Conservation (phyloP, 371 early-diverging fungal species). For the Dipsacomyces acuminosporus region DNA sequence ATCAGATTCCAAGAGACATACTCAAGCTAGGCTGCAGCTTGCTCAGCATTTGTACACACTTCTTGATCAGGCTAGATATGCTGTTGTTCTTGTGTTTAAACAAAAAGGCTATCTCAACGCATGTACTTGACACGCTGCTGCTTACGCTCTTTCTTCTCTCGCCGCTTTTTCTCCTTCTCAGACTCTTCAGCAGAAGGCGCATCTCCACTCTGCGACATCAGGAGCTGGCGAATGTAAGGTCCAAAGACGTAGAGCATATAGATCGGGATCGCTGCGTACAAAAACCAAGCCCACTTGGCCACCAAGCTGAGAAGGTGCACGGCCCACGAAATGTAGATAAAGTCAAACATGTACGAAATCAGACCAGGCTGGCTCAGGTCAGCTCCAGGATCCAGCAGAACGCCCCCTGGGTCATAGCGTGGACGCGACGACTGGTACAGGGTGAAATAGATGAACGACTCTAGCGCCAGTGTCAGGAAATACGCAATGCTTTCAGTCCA, state of each 20-base stretch:
- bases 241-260: slow-evolving; percentile 58
- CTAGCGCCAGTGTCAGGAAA: slow-evolving; percentile 19
- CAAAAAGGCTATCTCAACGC: not conserved
- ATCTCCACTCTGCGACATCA: slow-evolving; percentile 39
- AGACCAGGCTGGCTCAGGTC: slow-evolving; percentile 72
- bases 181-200: slow-evolving; percentile 5
- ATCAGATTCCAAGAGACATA: slow-evolving; percentile 43
- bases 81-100: too few species aligned
- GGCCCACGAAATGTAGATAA: slow-evolving; percentile 79
- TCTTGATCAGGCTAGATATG: too few species aligned
- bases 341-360: slow-evolving; percentile 79
- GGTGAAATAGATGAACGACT: slow-evolving; percentile 28
- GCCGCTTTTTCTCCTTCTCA: slow-evolving; percentile 29
- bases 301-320: slow-evolving; percentile 66
- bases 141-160: slow-evolving; percentile 43
- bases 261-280: slow-evolving; percentile 63
- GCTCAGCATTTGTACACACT: too few species aligned
- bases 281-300: slow-evolving; percentile 65
- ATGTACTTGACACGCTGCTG: slow-evolving; percentile 33
- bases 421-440: slow-evolving; percentile 48
- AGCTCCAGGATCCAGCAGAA: slow-evolving; percentile 59
- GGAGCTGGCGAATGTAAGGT: slow-evolving; percentile 54
- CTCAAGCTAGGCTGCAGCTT: slow-evolving; percentile 15
- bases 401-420: slow-evolving; percentile 54
- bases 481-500: slow-evolving; percentile 25